Evolutionary conservation across 768 basidiomycete genomes (phyloP).

Genomic region (Multifurca ochricompacta): DNA sequence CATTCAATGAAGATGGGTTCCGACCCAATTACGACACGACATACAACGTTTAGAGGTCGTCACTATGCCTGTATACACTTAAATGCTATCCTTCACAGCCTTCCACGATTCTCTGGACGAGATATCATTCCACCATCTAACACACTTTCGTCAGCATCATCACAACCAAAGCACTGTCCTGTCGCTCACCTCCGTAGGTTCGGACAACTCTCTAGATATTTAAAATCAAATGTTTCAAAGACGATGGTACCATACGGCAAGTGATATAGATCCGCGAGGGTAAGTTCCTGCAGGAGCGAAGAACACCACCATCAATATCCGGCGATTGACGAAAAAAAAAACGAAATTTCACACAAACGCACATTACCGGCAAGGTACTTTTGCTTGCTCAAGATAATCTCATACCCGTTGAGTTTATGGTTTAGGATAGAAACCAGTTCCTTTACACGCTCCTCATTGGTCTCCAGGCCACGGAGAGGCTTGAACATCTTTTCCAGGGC

Average conservation of each 20-base stretch:
- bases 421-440: neutral
- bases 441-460: neutral
- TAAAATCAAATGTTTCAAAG: neutral
- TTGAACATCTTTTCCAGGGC: neutral
- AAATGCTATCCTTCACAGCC: constrained; percentile 6
- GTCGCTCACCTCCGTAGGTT: constrained; percentile 2
- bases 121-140: constrained; percentile 16
- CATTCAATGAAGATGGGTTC: no score
- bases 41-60: no score
- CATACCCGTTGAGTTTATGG: constrained; percentile 3
- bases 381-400: constrained; percentile 3
- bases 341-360: neutral
- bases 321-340: no score
- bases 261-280: constrained; percentile 12
- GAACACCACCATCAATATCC: neutral
- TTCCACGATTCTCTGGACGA: constrained; percentile 4
- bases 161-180: neutral
- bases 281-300: neutral
- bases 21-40: no score
- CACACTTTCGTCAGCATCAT: neutral
- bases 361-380: constrained; percentile 18
- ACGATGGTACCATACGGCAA: neutral
- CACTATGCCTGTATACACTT: neutral
- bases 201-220: neutral
- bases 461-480: neutral